Evolutionary conservation across 2,329 filamentous ascomycete species (phyloP).

Genomic region (Alternaria triticina): DNA sequence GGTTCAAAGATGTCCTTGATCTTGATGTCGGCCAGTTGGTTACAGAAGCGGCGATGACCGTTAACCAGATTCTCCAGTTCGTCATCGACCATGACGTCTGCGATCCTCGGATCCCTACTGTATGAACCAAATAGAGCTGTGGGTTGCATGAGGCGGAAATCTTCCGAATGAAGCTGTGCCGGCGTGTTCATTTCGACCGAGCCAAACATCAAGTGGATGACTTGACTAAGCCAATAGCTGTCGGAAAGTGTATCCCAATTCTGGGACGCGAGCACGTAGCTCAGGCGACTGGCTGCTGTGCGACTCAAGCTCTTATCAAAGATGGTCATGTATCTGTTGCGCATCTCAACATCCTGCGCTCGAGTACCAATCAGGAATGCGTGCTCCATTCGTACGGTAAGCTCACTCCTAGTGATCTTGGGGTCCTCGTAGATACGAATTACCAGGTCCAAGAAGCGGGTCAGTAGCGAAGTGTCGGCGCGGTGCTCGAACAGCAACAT

Average conservation of each 20-base stretch:
- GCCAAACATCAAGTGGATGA: slow-evolving; percentile 89
- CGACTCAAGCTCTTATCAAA: slow-evolving; percentile 96
- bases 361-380: slow-evolving; percentile 95
- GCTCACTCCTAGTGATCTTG: slow-evolving; percentile 90
- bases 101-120: slow-evolving; percentile 69
- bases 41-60: slow-evolving; percentile 81
- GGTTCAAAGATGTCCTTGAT: slow-evolving; percentile 89
- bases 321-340: slow-evolving; percentile 94
- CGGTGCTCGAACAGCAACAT: slow-evolving; percentile 96
- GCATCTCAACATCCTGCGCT: slow-evolving; percentile 93
- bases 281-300: slow-evolving; percentile 84
- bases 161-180: slow-evolving; percentile 79
- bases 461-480: slow-evolving; percentile 81
- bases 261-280: slow-evolving; percentile 87
- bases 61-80: slow-evolving; percentile 80
- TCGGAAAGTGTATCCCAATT: slow-evolving; percentile 97
- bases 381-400: slow-evolving; percentile 97
- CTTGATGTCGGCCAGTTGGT: slow-evolving; percentile 83
- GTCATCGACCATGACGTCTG: slow-evolving; percentile 77
- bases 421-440: slow-evolving; percentile 98
- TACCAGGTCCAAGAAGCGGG: slow-evolving; percentile 92
- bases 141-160: slow-evolving; percentile 79
- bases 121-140: slow-evolving; percentile 77
- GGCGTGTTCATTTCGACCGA: slow-evolving; percentile 84
- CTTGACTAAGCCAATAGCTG: slow-evolving; percentile 96